Base-by-base conservation (phyloP, 139 green algal species). In the Pleodorina starrii region DNA sequence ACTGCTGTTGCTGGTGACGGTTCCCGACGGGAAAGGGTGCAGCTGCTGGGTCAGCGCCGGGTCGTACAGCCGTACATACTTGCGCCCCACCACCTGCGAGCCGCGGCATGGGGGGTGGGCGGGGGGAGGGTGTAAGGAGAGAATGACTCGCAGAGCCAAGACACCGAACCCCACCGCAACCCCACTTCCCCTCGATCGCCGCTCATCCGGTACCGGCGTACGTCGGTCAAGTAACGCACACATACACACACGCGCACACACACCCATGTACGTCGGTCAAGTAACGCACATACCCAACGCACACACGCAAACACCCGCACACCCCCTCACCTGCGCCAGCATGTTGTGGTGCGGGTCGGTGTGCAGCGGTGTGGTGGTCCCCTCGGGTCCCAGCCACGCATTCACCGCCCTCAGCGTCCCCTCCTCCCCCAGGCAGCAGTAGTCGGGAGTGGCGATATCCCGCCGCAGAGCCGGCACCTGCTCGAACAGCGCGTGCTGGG, bases 1-100 rank as follows among this genome's bases (percentile, higher is more conserved):
- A 79, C 86, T 91, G 60, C 86, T 92, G 91, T 95, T 96, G 84
- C 83, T 91, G 90, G 90, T 89, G 82, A 97, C 96, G 21, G 84
- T 92, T 27, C 84, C 92, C 17, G 92, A 82, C 10, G 69, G 21
- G 78, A 92, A 92, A 0, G 97, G 94, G 85, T 96, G 96, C 88
- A 99, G 68, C 5, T 38, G 10, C 2, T 48, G 0, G 17, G 92
- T 94, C 17, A 91, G 40, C 1, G 50, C 29, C 0, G 96, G 95
- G 5, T 83, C 12, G 91, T 99, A 99, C 63, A 99, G 89, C 10
- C 97, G 94, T 23, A 99, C 93, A 89, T 99, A 99, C 94, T 99
- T 99, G 84, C 77, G 72, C 7, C 97, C 97, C 16, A 98, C 96
- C 51, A 97, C 96, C 91, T 97, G 93, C 69, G 59, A n/a, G 44